Base-by-base conservation (phyloP, 2,329 filamentous ascomycete species). In the Parastagonospora nodorum region DNA sequence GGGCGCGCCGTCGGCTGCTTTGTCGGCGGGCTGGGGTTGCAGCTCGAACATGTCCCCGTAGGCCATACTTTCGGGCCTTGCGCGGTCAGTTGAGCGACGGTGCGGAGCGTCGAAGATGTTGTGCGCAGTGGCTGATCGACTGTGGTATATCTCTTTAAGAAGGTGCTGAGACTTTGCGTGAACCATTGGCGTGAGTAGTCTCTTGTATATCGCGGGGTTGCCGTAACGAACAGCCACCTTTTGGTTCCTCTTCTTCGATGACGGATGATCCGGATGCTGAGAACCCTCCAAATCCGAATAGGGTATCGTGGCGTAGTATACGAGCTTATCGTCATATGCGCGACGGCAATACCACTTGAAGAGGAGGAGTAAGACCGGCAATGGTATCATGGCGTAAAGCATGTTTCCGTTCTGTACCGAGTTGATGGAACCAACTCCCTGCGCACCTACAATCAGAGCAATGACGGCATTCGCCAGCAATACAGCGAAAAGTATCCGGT, bases 91-190 rank as follows among this genome's bases (percentile, higher is more conserved):
- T 6, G 63, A 69, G 14, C 46, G 55, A 24, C 60, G 57, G 37
- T 69, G 60, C 8, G 58, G 52, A 5, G 53, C 57, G 19, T 65
- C 60, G 42, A 71, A 72, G 16, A 70, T 64, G 8, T 61, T 53
- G 11, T 50, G 54, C 1, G 78, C 79, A 14, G 83, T 81, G 49
- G 89, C 85, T 35, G 93, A 75, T 4, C 92, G 87, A 16, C 92
- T 91, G 16, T 85, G 85, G 69, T 97, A 97, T 44, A 97, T 82
- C 27, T 89, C 84, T 31, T 89, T 88, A 12, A 97, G 81, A 24
- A 94, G 81, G 53, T 94, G 91, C 64, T 93, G 89, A 0, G 92
- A 90, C 74, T 89, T 95, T 35, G 89, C 88, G 64, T 95, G 89
- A 6, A 97, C 92, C 92, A 97, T 96, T 2, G 92, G 93, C 1